Base-by-base conservation (phyloP, 2,329 filamentous ascomycete species). In the Botrytis cinerea region DNA sequence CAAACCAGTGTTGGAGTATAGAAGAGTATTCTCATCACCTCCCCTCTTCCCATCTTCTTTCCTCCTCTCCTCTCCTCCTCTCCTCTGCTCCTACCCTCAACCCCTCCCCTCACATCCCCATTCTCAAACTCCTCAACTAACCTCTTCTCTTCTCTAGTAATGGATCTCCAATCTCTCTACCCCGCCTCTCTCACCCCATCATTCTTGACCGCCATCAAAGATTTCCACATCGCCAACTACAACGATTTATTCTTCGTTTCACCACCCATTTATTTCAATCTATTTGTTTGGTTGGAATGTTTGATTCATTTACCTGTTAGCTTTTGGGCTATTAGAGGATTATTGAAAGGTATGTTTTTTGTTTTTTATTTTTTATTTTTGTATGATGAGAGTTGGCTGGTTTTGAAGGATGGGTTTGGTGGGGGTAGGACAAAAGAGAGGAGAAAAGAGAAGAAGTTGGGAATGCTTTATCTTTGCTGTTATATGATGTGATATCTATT, bases 171-270 rank as follows among this genome's bases (percentile, higher is more conserved):
- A 48, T 83, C 86, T n/a, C 83, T 90, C 73, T 90, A 90, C 75
- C 90, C 90, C 2, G 66, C 82, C 6, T 80, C 81, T 54, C 76
- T 90, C 14, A 84, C 84, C 66, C 87, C 87, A 0, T 71, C 81
- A 0, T 83, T 88, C 79, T 85, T 90, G 77, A 80, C 80, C 60
- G 75, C 80, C 0, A 74, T 92, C 2, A 87, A 87, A 73, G 78
- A 82, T 4, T 91, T 83, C 81, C 91, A 92, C 81, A 83, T 91
- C 74, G 79, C 82, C 2, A 90, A 85, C 1, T 91, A 91, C 80
- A 84, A 85, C 22, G 90, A 92, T 78, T 87, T 86, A 71, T 91
- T 91, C 83, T 91, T 92, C 82, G 83, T 85, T 48, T 78, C 83
- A 5, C 84, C 88, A 2, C 89, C 89, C 57, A 80, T 84, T 6